Evolutionary conservation across 306 rosid species (phyloP).

Genomic region (Rosa lucieae): DNA sequence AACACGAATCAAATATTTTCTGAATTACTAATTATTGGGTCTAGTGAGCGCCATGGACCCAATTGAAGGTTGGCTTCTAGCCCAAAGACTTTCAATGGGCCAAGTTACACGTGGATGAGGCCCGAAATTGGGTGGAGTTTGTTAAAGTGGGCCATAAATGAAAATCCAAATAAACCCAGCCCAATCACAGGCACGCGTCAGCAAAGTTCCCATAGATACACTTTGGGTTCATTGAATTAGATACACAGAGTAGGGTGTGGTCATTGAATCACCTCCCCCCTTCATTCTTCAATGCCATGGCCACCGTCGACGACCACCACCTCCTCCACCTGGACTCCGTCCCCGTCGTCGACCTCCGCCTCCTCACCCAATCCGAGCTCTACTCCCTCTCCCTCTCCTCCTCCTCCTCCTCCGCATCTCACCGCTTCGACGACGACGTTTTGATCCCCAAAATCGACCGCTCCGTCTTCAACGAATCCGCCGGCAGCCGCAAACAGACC

Average conservation of each 20-base stretch:
- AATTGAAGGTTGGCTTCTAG: too few relatives aligned
- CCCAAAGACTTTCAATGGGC: too few relatives aligned
- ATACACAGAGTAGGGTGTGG: too few relatives aligned
- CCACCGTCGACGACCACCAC: constrained; percentile 23
- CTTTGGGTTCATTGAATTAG: too few relatives aligned
- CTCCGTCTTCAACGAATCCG: constrained; percentile 85
- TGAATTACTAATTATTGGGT: too few relatives aligned
- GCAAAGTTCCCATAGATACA: neutral
- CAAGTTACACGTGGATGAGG: too few relatives aligned
- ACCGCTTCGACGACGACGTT: constrained; percentile 40
- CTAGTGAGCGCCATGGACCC: too few relatives aligned
- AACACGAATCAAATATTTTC: too few relatives aligned
- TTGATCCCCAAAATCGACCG: constrained; percentile 83
- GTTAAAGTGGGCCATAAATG: too few relatives aligned
- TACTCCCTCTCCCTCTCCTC: constrained; percentile 54
- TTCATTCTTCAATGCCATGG: constrained; percentile 41
- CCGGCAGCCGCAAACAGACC: constrained; percentile 93
- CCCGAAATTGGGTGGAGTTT: too few relatives aligned
- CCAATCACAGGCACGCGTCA: neutral
- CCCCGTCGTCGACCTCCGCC: constrained; percentile 61
- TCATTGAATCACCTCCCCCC: too few relatives aligned
- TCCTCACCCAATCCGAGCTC: constrained; percentile 73
- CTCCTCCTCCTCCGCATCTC: constrained; percentile 30
- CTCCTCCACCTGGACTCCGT: constrained; percentile 38
- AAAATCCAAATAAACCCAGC: neutral